phyloP scores from a whole-genome alignment of 352 stramenopile species.

The Thalassiosira hispida region DNA sequence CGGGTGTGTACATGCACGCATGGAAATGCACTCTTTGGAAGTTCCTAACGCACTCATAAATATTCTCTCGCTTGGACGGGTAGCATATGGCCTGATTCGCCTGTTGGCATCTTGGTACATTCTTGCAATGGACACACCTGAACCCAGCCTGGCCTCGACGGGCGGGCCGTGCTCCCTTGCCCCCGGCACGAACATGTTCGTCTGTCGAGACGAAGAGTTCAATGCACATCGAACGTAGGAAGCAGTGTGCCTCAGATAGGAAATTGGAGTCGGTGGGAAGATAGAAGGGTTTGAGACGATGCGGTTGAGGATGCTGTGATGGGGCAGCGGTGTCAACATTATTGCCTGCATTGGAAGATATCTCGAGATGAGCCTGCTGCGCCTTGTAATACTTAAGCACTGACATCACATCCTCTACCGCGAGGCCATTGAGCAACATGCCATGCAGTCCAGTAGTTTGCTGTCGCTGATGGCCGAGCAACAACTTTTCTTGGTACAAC shows the following conservation, averaged over 20 bases:
- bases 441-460: too few relatives aligned
- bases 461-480: too few relatives aligned
- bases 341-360: too few relatives aligned
- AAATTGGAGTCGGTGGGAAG: conserved; percentile 23
- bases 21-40: conserved; percentile 69
- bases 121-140: conserved; percentile 68
- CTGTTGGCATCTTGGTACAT: conserved; percentile 31
- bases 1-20: conserved; percentile 57
- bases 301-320: too few relatives aligned
- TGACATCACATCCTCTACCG: too few relatives aligned
- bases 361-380: too few relatives aligned
- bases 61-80: conserved; percentile 64
- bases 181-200: conserved; percentile 1
- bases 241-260: conserved; percentile 34
- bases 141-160: conserved; percentile 69
- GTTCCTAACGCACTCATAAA: conserved; percentile 77
- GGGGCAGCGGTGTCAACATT: too few relatives aligned
- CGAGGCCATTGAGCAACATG: too few relatives aligned
- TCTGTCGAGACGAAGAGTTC: conserved; percentile 38
- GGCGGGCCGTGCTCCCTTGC: conserved; percentile 41
- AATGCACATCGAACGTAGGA: conserved; percentile 30
- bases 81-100: conserved; percentile 67
- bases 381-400: too few relatives aligned
- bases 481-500: too few relatives aligned
- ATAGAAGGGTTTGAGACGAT: background rate